A percentile compares a stretch with the other conserved stretches of the same genome.
These are phyloP conservation scores for Aspergillus fischeri DNA, from an alignment of 2,329 filamentous ascomycete genomes.

Conservation along the genomic window DNA sequence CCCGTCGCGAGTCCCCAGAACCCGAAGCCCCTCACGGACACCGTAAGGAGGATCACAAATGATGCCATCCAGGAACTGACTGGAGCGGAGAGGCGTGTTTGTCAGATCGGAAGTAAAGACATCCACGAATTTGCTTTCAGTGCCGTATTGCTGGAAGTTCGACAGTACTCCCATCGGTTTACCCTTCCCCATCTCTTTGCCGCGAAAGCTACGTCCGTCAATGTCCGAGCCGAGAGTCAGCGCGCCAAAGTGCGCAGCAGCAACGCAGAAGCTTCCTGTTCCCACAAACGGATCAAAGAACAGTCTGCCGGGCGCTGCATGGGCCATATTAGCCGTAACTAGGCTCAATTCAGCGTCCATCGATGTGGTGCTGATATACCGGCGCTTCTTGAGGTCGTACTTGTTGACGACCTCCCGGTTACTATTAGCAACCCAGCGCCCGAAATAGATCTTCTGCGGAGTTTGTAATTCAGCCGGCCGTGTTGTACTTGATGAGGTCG, in stretches of 20 bases:
- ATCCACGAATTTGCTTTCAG: conserved; percentile 65
- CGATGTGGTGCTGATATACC: conserved; percentile 91
- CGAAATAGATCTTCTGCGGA: conserved; percentile 65
- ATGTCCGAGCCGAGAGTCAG: conserved; percentile 84
- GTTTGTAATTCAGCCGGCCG: conserved; percentile 46
- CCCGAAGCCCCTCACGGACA: conserved; percentile 84
- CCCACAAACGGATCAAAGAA: conserved; percentile 96
- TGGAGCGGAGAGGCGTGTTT: conserved; percentile 68
- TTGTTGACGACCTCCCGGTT: conserved; percentile 64
- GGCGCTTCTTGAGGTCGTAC: conserved; percentile 87
- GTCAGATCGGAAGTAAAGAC: conserved; percentile 83
- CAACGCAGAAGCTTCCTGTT: conserved; percentile 87
- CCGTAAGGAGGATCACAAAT: conserved; percentile 96
- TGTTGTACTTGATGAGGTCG: conserved; percentile 4
- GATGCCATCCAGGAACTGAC: conserved; percentile 75
- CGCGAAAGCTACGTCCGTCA: conserved; percentile 82
- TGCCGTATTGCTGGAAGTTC: conserved; percentile 82
- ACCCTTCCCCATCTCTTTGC: conserved; percentile 49
- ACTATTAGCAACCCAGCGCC: conserved; percentile 64
- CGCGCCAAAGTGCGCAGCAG: conserved; percentile 86
- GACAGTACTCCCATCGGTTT: conserved; percentile 47
- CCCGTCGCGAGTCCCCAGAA: conserved; percentile 71
- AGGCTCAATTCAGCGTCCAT: conserved; percentile 96
- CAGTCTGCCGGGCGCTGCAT: conserved; percentile 75
- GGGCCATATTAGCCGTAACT: conserved; percentile 84